Evolutionary conservation across 2,329 filamentous ascomycete genomes (phyloP), one percentile per base, ranked within the genome.

Genomic region (Bisporella sp.): DNA sequence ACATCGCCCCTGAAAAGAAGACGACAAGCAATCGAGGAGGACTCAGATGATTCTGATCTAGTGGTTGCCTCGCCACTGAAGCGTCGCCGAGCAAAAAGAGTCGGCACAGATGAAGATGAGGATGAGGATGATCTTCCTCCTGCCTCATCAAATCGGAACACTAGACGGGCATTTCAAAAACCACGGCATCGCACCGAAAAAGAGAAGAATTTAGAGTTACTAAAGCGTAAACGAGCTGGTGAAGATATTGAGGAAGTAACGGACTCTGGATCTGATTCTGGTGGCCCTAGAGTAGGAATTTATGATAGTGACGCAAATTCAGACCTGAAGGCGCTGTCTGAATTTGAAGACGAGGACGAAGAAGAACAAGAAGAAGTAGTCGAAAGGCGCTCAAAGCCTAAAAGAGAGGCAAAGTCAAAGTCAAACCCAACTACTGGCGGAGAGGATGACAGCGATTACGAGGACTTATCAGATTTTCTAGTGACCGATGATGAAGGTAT

Each of bases 401-500:
- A 45, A 29, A 47, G 53, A 37, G 13, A 31, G 21, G 35, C 41
- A 4, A 53, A 45, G 9, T 31, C 45, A 32, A 48, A 46, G 35
- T 21, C 21, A 21, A 37, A 29, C 46, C 43, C 8, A 35, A 55
- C 48, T 11, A n/a, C 11, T 8, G 46, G 54, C 46, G 48, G 53
- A 8, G 50, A 57, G 7, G 50, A 55, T 21, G 60, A 59, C 9
- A 57, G 64, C 12, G 56, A 62, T 60, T 4, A 37, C 42, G 42
- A 45, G 9, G 66, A 65, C 8, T 63, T 66, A 4, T 66, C 70
- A 3, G 79, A 79, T 53, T 89, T 89, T 54, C 75, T 91, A 21
- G 71, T 76, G 1, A 72, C 85, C 43, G 82, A 81, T 29, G 82
- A 81, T 12, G 74, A 81, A 5, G 73, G 74, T 41, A 68, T 12